These are phyloP conservation scores for Alternaria dauci DNA, from an alignment of 2,329 filamentous ascomycete species.

Conservation along the genomic window DNA sequence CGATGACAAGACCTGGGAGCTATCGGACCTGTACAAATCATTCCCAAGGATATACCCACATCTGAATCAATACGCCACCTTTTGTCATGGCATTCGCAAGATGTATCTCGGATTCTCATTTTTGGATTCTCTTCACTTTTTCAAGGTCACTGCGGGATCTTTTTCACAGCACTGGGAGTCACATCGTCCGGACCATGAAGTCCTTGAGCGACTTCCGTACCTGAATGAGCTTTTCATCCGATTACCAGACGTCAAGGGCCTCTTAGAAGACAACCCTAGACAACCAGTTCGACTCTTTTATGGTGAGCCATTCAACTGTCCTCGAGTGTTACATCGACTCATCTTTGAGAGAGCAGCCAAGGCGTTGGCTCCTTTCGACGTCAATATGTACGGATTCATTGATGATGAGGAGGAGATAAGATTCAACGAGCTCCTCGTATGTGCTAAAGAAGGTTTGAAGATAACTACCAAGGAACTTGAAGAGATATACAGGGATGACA, in stretches of 20 bases:
- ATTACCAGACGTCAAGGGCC: conserved; percentile 23
- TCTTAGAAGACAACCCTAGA: conserved; percentile 11
- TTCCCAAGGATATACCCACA: conserved; percentile 35
- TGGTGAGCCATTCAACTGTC: conserved; percentile 25
- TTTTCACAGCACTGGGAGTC: conserved; percentile 16
- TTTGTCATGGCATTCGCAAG: conserved; percentile 38
- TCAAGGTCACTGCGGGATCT: conserved; percentile 29
- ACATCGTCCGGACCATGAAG: conserved; percentile 17
- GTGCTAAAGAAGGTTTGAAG: conserved; percentile 8
- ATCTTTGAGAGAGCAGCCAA: conserved; percentile 38
- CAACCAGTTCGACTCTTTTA: conserved; percentile 31
- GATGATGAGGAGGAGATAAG: conserved; percentile 26
- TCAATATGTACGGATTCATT: conserved; percentile 30
- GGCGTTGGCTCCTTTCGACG: conserved; percentile 17
- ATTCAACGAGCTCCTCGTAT: conserved; percentile 12
- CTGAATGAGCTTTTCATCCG: conserved; percentile 31
- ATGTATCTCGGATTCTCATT: conserved; percentile 32
- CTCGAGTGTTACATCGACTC: conserved; percentile 30
- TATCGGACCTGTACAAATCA: conserved; percentile 22
- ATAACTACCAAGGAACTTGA: conserved; percentile 21
- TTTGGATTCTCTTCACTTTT: conserved; percentile 34
- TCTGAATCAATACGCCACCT: conserved; percentile 33
- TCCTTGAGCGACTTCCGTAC: conserved; percentile 32
- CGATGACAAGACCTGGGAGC: neutral
- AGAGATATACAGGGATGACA: conserved; percentile 27